Conservation (phyloP, 1,284 basidiomycete genomes). For the Moniliella sp. region DNA sequence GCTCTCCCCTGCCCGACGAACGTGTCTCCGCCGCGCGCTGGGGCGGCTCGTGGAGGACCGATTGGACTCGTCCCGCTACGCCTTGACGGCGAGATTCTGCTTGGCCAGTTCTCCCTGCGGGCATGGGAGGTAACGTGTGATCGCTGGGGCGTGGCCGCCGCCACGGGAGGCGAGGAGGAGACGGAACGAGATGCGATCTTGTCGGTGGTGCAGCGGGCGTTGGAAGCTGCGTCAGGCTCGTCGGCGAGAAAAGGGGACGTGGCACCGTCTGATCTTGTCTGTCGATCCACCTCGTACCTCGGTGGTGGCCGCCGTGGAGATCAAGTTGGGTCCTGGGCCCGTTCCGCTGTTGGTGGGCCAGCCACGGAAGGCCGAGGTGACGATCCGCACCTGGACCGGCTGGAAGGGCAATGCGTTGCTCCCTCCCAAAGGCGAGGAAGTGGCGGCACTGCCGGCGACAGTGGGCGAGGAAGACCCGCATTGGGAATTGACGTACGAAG, state of each 20-base stretch:
- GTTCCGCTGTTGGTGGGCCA: conserved; percentile 7
- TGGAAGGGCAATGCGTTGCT: conserved; percentile 4
- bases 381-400: conserved; percentile 4
- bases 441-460: not conserved
- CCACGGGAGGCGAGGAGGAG: too few relatives aligned
- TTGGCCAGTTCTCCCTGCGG: conserved; percentile 3
- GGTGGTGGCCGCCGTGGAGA: conserved; percentile 10
- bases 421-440: conserved; percentile 1
- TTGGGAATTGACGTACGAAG: conserved; percentile 11
- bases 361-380: conserved; percentile 5
- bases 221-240: not conserved
- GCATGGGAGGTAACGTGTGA: conserved; percentile 6
- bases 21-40: conserved; percentile 5
- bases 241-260: conserved; percentile 1
- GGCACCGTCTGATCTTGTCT: conserved; percentile 14
- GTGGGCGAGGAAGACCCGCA: not conserved
- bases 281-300: conserved; percentile 13
- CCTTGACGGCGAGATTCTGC: conserved; percentile 6
- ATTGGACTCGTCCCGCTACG: conserved; percentile 8
- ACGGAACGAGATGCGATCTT: not conserved
- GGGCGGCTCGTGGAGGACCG: conserved; percentile 4
- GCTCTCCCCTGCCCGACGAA: conserved; percentile 1
- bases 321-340: conserved; percentile 1
- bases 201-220: not conserved
- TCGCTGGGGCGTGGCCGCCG: conserved; percentile 4